Conservation (phyloP, 441 rosid species). For the Francoa sonchifolia region DNA sequence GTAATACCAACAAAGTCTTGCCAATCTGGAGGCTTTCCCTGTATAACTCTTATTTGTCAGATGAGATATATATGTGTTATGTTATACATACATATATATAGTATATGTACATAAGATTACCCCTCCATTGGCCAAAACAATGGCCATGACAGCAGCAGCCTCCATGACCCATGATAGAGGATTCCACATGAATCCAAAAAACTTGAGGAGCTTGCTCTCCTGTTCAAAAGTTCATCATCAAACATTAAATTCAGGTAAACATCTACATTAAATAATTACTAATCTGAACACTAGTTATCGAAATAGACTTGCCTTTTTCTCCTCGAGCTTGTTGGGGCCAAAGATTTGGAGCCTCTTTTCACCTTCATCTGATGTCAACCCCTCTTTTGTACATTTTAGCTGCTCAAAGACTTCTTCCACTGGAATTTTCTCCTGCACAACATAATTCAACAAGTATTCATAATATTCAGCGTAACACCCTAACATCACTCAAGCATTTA, state of each 20-base stretch:
- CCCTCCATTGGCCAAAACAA: conserved; percentile 50
- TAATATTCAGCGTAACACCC: too few species aligned
- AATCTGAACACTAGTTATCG: too few species aligned
- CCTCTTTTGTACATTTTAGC: conserved; percentile 40
- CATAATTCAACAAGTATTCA: too few species aligned
- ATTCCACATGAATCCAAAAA: conserved; percentile 61
- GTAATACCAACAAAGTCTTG: conserved; percentile 29
- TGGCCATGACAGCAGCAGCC: conserved; percentile 55
- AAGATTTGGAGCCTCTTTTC: conserved; percentile 35
- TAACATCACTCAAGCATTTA: too few species aligned
- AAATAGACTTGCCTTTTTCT: conserved; percentile 22
- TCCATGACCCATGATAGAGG: conserved; percentile 52
- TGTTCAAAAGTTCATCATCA: neutral
- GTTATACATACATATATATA: too few species aligned
- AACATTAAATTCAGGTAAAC: neutral
- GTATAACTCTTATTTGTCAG: too few species aligned
- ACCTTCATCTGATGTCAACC: conserved; percentile 35
- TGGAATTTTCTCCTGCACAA: conserved; percentile 52
- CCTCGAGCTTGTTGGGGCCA: conserved; percentile 54
- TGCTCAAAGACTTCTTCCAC: conserved; percentile 40
- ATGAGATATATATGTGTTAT: too few species aligned
- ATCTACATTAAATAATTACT: neutral
- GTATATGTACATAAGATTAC: too few species aligned
- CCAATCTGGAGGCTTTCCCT: conserved; percentile 9
- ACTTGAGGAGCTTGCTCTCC: conserved; percentile 21